Percentiles rank a stretch among this genome's conserved stretches.
These are phyloP conservation scores for Cercospora zeae-maydis DNA, from an alignment of 2,329 filamentous ascomycete genomes.

Conservation along the genomic window DNA sequence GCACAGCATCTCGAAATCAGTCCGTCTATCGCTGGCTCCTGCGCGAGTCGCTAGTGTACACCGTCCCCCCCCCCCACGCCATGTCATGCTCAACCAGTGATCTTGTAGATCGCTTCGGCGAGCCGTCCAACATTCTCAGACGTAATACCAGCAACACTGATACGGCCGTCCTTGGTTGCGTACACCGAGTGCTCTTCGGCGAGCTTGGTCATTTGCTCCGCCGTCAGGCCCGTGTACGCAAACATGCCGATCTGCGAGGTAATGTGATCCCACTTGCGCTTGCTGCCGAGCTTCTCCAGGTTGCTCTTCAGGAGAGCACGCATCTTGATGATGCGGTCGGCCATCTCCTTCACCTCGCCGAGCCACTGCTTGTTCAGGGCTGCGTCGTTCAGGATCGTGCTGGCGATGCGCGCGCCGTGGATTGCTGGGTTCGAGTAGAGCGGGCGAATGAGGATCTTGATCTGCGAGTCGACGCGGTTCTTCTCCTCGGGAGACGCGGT, in stretches of 20 bases:
- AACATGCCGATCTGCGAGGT: conserved; percentile 99
- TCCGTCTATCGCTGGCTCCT: not conserved
- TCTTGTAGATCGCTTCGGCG: conserved; percentile 78
- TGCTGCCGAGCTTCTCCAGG: conserved; percentile 89
- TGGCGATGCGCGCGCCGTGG: conserved; percentile 91
- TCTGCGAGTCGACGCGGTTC: conserved; percentile 91
- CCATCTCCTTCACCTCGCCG: conserved; percentile 95
- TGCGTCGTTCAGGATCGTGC: conserved; percentile 83
- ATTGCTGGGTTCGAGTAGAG: conserved; percentile 98
- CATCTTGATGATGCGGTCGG: conserved; percentile 98
- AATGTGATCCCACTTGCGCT: conserved; percentile 98
- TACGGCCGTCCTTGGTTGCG: conserved; percentile 87
- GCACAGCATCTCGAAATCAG: not conserved
- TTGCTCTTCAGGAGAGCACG: conserved; percentile 89
- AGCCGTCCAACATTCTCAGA: conserved; percentile 73
- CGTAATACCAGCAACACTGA: conserved; percentile 82
- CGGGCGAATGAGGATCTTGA: conserved; percentile 96
- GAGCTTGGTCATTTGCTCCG: conserved; percentile 86
- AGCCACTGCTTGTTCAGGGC: conserved; percentile 91
- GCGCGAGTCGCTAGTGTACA: not conserved
- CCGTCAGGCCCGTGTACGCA: conserved; percentile 88
- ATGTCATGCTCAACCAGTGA: conserved; percentile 48
- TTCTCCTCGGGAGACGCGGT: conserved; percentile 82
- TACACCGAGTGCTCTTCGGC: conserved; percentile 97
- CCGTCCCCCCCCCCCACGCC: not conserved